Conservation (phyloP, 1,284 basidiomycete genomes). For the Kwoniella shivajii region DNA sequence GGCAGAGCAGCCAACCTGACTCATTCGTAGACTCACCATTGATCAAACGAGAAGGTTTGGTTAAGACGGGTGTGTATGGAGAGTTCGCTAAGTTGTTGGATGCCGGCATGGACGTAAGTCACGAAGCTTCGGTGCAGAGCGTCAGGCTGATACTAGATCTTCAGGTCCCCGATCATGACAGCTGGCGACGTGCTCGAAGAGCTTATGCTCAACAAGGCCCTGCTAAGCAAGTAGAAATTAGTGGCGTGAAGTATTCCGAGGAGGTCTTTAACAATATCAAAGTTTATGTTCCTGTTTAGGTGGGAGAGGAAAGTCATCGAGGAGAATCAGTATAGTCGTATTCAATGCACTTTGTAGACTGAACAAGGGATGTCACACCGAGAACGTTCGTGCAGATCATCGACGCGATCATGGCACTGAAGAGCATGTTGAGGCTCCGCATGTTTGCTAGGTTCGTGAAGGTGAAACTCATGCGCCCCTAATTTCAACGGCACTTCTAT, state of each 20-base stretch:
- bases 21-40: not conserved
- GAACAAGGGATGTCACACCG: too few relatives aligned
- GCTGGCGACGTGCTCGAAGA: not conserved
- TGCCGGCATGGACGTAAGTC: not conserved
- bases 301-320: too few relatives aligned
- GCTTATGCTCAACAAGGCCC: not conserved
- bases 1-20: not conserved
- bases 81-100: not conserved
- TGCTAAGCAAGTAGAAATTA: not conserved
- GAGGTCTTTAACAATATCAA: not conserved
- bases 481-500: too few relatives aligned
- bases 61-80: not conserved
- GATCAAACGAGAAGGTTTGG: not conserved
- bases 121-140: not conserved
- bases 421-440: too few relatives aligned
- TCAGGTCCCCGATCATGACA: not conserved
- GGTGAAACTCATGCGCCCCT: too few relatives aligned
- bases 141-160: not conserved
- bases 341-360: too few relatives aligned
- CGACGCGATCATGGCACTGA: too few relatives aligned
- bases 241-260: not conserved
- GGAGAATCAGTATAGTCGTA: too few relatives aligned
- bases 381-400: too few relatives aligned
- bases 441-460: too few relatives aligned
- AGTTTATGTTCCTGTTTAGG: not conserved